These are phyloP conservation scores for Vicia faba DNA, from an alignment of 306 rosid genomes.

Conservation along the genomic window DNA sequence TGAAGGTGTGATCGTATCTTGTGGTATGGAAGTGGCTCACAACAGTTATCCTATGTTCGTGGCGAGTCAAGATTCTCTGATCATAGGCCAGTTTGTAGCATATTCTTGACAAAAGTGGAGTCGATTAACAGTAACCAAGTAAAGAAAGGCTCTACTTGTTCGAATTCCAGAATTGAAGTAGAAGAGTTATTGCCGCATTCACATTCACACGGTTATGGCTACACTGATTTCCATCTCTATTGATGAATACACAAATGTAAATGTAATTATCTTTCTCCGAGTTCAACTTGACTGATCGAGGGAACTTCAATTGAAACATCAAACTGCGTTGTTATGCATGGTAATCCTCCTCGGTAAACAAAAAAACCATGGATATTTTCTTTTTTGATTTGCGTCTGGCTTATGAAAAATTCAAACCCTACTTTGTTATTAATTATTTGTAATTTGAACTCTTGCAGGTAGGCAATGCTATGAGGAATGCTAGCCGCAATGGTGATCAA, in stretches of 20 bases:
- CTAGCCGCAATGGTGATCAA: slow-evolving; percentile 50
- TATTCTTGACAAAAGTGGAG: slow-evolving; percentile 83
- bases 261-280: slow-evolving; percentile 6
- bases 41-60: slow-evolving; percentile 82
- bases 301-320: slow-evolving; percentile 31
- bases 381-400: not conserved
- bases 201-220: slow-evolving; percentile 54
- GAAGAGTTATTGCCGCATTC: slow-evolving; percentile 87
- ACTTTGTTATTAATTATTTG: slow-evolving; percentile 20
- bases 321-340: slow-evolving; percentile 36
- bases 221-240: slow-evolving; percentile 55
- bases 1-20: slow-evolving; percentile 97
- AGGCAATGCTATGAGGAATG: slow-evolving; percentile 49
- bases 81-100: slow-evolving; percentile 89
- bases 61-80: slow-evolving; percentile 98
- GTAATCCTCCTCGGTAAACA: slow-evolving; percentile 34
- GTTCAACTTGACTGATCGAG: slow-evolving; percentile 32
- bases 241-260: slow-evolving; percentile 43
- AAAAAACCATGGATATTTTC: slow-evolving; percentile 24
- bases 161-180: slow-evolving; percentile 82
- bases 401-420: not conserved
- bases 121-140: slow-evolving; percentile 64
- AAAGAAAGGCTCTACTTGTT: slow-evolving; percentile 74
- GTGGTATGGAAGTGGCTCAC: slow-evolving; percentile 91
- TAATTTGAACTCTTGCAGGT: slow-evolving; percentile 48